A percentile compares a stretch with the other conserved stretches of the same genome.
These are phyloP conservation scores for Cladosporium sp. DNA, from an alignment of 2,329 filamentous ascomycete genomes.

Conservation along the genomic window DNA sequence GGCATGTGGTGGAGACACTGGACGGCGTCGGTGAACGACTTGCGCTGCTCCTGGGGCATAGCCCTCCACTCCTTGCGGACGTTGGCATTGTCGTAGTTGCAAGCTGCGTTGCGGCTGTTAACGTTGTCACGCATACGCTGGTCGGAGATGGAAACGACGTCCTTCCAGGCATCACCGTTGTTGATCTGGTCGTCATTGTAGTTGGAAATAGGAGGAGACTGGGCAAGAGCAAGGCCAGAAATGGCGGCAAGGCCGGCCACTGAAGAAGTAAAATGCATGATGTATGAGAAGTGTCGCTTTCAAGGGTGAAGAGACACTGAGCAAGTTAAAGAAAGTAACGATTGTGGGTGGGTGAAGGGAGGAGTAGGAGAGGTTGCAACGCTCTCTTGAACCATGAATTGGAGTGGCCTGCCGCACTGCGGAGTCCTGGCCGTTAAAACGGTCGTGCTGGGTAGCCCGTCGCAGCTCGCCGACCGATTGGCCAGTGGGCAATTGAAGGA, in stretches of 20 bases:
- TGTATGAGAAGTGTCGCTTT: not conserved
- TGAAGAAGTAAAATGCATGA: constrained; percentile 11
- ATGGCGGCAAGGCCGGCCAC: constrained; percentile 8
- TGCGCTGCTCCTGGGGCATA: constrained; percentile 15
- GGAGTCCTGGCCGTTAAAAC: constrained; percentile 3
- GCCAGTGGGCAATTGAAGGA: not conserved
- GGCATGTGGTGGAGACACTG: constrained; percentile 19
- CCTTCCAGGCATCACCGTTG: constrained; percentile 15
- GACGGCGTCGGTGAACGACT: constrained; percentile 16
- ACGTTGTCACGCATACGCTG: constrained; percentile 12
- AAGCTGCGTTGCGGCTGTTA: constrained; percentile 4
- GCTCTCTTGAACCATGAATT: constrained; percentile 6
- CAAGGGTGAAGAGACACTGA: constrained; percentile 4
- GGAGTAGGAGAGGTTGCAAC: not conserved
- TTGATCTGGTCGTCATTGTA: constrained; percentile 14
- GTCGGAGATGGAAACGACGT: constrained; percentile 11
- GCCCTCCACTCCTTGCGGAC: constrained; percentile 13
- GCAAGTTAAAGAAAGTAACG: constrained; percentile 7
- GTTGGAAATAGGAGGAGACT: constrained; percentile 11
- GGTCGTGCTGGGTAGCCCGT: constrained; percentile 2
- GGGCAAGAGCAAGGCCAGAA: constrained; percentile 7
- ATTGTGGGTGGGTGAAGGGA: constrained; percentile 3
- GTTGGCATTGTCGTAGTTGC: constrained; percentile 16
- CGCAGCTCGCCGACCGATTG: constrained; percentile 7
- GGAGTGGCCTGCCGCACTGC: not conserved